Conservation (phyloP, 179 eudicot genomes). For the Gypsophila paniculata region DNA sequence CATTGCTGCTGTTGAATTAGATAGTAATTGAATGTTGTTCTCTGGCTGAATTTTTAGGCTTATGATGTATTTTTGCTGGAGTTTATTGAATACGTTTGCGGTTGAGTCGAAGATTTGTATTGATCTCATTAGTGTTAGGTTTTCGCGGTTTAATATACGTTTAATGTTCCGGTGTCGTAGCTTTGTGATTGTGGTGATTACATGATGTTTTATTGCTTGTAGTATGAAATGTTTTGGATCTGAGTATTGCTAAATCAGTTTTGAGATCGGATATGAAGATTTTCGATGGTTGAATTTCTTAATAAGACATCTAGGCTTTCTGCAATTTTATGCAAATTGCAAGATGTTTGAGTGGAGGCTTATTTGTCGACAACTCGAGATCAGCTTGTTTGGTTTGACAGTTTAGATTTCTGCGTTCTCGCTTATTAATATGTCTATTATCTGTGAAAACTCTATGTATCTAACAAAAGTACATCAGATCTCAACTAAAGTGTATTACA, state of each 20-base stretch:
- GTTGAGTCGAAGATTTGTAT: background rate
- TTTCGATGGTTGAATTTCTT: background rate
- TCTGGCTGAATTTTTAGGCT: background rate
- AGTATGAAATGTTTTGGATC: background rate
- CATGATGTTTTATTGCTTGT: background rate
- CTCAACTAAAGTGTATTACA: too few relatives aligned
- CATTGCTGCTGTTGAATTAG: background rate
- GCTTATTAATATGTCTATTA: background rate
- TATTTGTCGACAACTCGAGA: background rate
- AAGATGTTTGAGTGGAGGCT: background rate
- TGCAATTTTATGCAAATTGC: background rate
- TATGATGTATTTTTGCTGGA: background rate
- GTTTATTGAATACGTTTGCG: background rate
- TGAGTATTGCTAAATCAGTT: background rate
- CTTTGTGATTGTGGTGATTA: background rate
- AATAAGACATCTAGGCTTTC: background rate
- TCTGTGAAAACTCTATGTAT: background rate
- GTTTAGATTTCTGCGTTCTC: background rate
- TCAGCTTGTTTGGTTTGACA: background rate
- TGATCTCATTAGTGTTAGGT: background rate
- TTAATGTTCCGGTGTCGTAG: background rate
- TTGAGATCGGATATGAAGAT: background rate
- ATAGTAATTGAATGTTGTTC: background rate
- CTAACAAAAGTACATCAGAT: too few relatives aligned
- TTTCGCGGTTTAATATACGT: background rate